These are phyloP conservation scores for Erythrobasidium yunnanense DNA, from an alignment of 768 basidiomycete species.

Conservation along the genomic window DNA sequence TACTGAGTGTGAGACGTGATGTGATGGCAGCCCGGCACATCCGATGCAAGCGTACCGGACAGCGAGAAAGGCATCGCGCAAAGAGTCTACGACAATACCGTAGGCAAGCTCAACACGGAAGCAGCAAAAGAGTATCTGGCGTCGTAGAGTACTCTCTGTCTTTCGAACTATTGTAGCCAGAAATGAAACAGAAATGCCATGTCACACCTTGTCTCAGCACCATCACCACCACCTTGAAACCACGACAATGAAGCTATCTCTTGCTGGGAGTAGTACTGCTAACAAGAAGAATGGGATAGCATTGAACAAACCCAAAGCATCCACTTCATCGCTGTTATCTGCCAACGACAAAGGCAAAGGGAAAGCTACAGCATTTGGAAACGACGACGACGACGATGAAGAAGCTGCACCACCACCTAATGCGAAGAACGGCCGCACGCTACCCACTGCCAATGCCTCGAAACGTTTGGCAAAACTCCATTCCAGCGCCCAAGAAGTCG, in stretches of 20 bases:
- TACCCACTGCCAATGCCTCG: slow-evolving; percentile 16
- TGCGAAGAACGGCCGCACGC: not conserved
- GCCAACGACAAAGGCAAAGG: not conserved
- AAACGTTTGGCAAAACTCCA: slow-evolving; percentile 47
- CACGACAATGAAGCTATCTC: slow-evolving; percentile 14
- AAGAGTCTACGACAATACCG: not conserved
- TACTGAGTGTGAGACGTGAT: not conserved
- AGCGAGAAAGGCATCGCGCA: slow-evolving; percentile 3
- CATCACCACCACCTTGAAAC: not conserved
- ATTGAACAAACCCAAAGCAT: too few relatives aligned
- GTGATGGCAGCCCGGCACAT: not conserved
- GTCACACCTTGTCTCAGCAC: not conserved
- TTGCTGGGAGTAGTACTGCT: not conserved
- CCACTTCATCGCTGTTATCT: too few relatives aligned
- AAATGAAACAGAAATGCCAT: not conserved
- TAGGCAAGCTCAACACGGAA: not conserved
- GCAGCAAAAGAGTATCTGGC: slow-evolving; percentile 22
- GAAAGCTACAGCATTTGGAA: not conserved
- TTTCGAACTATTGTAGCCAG: not conserved
- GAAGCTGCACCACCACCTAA: not conserved
- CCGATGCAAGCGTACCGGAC: not conserved
- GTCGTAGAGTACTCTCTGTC: not conserved
- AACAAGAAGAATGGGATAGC: not conserved
- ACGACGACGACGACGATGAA: slow-evolving; percentile 21
- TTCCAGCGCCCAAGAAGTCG: slow-evolving; percentile 66